Percentiles rank a stretch among this genome's conserved stretches.
Evolutionary conservation across 352 stramenopile species (phyloP).

Genomic region (Pythium periplocum): DNA sequence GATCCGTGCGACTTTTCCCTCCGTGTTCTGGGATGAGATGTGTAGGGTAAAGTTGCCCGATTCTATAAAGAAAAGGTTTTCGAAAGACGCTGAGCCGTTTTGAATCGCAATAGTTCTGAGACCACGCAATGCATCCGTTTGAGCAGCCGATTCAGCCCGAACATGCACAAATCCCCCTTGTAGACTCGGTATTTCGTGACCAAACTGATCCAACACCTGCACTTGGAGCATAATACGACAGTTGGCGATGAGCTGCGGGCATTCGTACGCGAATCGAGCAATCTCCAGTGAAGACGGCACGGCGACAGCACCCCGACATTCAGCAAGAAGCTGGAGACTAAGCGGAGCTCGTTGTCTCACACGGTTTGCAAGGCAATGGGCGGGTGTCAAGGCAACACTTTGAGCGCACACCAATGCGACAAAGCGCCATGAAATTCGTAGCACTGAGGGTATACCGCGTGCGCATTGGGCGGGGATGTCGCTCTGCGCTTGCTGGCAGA

Average conservation of each 20-base stretch:
- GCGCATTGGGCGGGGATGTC: constrained; percentile 35
- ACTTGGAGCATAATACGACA: constrained; percentile 35
- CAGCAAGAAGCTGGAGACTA: constrained; percentile 14
- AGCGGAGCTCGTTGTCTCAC: constrained; percentile 21
- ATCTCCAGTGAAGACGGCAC: constrained; percentile 34
- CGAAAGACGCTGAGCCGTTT: constrained; percentile 38
- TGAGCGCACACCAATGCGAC: constrained; percentile 30
- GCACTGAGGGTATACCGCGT: constrained; percentile 16
- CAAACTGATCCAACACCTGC: constrained; percentile 53
- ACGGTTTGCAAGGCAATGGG: constrained; percentile 34
- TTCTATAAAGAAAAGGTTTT: constrained; percentile 28
- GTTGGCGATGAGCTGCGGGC: constrained; percentile 31
- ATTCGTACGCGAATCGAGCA: constrained; percentile 39
- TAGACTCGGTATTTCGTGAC: constrained; percentile 24
- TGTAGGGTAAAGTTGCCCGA: constrained; percentile 39
- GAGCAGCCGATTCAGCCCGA: constrained; percentile 4
- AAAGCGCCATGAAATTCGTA: constrained; percentile 22
- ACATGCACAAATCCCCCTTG: constrained; percentile 24
- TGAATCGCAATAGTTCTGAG: constrained; percentile 12
- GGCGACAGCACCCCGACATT: constrained; percentile 26
- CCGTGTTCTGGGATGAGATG: constrained; percentile 15
- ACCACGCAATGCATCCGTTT: not conserved
- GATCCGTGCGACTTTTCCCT: constrained; percentile 36
- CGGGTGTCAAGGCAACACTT: constrained; percentile 30
- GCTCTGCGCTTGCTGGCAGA: constrained; percentile 31